Evolutionary conservation across 208 protist genomes (phyloP).

Genomic region (Tetramitus jugosus): DNA sequence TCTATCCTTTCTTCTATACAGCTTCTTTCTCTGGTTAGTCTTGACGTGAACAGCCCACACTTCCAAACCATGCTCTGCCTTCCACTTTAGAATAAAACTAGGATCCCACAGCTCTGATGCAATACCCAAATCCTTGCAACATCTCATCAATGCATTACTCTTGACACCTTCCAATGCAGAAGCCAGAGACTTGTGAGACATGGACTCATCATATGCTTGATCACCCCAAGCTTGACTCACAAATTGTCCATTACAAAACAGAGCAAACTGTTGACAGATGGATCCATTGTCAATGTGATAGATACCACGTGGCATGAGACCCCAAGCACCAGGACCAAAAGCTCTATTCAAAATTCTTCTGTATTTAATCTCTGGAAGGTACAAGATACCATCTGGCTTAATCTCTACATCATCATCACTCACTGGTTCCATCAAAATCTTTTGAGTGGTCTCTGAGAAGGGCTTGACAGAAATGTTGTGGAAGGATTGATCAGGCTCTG

Average conservation of each 20-base stretch:
- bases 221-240: not conserved
- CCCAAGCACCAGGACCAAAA: slow-evolving; percentile 21
- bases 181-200: not conserved
- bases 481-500: too few relatives aligned
- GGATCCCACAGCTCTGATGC: slow-evolving; percentile 42
- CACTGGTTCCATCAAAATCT: not conserved
- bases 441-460: not conserved
- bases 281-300: not conserved
- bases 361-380: slow-evolving; percentile 24
- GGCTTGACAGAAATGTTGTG: not conserved
- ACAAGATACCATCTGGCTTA: slow-evolving; percentile 11
- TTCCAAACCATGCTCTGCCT: slow-evolving; percentile 25
- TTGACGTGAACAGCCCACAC: slow-evolving; percentile 10
- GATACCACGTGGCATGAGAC: slow-evolving; percentile 3
- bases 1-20: slow-evolving; percentile 3
- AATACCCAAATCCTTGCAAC: slow-evolving; percentile 42
- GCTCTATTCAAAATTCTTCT: slow-evolving; percentile 21
- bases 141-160: slow-evolving; percentile 44
- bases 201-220: not conserved
- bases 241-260: slow-evolving; percentile 7
- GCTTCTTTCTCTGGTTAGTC: not conserved
- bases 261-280: slow-evolving; percentile 8
- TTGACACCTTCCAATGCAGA: slow-evolving; percentile 35
- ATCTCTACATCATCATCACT: slow-evolving; percentile 1
- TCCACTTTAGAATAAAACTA: slow-evolving; percentile 37